Conservation (phyloP, 164 flowering plant species). For the Santalum album region DNA sequence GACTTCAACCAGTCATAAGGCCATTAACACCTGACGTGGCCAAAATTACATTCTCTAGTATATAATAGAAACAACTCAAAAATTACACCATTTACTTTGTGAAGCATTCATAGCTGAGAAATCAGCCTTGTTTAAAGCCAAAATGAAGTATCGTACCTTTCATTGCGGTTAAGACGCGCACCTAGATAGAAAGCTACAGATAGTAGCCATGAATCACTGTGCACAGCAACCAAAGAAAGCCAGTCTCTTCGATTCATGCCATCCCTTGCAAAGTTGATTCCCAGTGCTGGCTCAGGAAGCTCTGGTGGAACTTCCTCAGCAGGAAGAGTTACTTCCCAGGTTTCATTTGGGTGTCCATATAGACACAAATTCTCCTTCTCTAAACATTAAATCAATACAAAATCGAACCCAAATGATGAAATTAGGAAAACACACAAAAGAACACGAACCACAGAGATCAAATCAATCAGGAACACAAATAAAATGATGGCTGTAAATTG, state of each 20-base stretch:
- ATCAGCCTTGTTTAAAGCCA: too few relatives aligned
- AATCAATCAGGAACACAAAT: too few relatives aligned
- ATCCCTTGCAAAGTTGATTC: conserved; percentile 90
- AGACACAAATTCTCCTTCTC: conserved; percentile 89
- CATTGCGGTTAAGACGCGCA: conserved; percentile 76
- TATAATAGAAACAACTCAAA: too few relatives aligned
- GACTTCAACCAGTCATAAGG: too few relatives aligned
- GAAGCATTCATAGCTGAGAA: too few relatives aligned
- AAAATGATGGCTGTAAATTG: too few relatives aligned
- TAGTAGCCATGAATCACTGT: conserved; percentile 92
- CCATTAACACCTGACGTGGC: too few relatives aligned
- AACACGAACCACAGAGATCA: background rate
- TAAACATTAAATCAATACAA: conserved; percentile 13
- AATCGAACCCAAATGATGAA: background rate
- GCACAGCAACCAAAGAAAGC: conserved; percentile 86
- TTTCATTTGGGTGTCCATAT: conserved; percentile 76
- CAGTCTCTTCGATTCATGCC: conserved; percentile 92
- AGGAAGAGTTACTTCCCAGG: conserved; percentile 85
- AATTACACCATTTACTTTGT: too few relatives aligned
- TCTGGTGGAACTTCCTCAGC: conserved; percentile 95
- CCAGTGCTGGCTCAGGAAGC: conserved; percentile 95
- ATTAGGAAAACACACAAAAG: conserved; percentile 1
- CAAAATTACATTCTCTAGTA: too few relatives aligned
- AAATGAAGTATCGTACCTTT: conserved; percentile 40
- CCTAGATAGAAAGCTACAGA: conserved; percentile 88